These are phyloP conservation scores for Debaryomyces hansenii DNA, from an alignment of 805 yeast species.

Conservation along the genomic window DNA sequence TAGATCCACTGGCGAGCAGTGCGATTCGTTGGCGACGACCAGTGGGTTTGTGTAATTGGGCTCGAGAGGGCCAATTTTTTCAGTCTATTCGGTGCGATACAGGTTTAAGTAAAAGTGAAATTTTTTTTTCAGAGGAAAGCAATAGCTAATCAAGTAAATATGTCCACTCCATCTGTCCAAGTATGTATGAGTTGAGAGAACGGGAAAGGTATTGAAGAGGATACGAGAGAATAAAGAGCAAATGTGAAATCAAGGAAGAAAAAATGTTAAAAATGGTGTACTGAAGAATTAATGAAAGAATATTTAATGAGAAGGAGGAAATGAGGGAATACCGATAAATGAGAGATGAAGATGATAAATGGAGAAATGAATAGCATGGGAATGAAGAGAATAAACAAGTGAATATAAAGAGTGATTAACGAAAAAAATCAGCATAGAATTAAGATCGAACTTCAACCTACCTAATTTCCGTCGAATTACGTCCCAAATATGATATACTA, in stretches of 20 bases:
- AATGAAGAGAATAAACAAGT: background rate
- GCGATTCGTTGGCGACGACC: no score
- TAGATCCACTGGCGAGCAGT: no score
- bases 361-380: background rate
- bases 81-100: no score
- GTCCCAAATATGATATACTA: slow-evolving; percentile 10
- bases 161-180: slow-evolving; percentile 88
- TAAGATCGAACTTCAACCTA: no score
- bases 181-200: slow-evolving; percentile 50
- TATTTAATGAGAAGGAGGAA: background rate
- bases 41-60: no score
- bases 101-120: slow-evolving; percentile 1
- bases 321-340: background rate
- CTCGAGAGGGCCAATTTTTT: no score
- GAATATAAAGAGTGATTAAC: no score
- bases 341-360: background rate
- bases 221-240: background rate
- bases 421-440: no score
- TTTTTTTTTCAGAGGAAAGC: slow-evolving; percentile 7
- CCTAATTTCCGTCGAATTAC: no score
- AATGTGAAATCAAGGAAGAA: background rate
- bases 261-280: background rate
- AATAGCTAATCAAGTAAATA: slow-evolving; percentile 20
- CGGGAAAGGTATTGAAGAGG: slow-evolving; percentile 1
- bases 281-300: background rate